Evolutionary conservation across 306 rosid species (phyloP), one percentile per base, ranked within the genome.

Genomic region (Senna siamea): DNA sequence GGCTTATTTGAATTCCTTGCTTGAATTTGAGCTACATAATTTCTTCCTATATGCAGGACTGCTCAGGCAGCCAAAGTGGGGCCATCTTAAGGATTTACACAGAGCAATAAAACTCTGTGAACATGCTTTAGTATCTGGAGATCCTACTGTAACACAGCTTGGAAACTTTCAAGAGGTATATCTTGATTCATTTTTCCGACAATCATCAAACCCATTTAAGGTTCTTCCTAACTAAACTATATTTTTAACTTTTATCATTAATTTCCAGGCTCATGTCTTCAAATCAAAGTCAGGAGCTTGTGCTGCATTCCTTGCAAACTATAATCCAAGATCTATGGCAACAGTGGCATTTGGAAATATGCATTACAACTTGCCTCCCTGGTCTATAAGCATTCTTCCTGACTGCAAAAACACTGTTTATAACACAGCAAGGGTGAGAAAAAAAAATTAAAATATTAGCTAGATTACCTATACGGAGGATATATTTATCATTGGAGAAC

Each of bases 361-460:
- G 85, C 99, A 90, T 84, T 92, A 92, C 86, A 92, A 94, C 74
- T 70, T 94, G 53, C 99, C 99, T 66, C 99, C 99, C 43, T 94
- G 99, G 99, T 94, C 99, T 73, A 85, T 92, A 70, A 94, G 99
- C 84, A 90, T 94, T 86, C 99, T 94, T 78, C 99, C 99, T 15
- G 93, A 92, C 84, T 94, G 97, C 88, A 87, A 81, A 81, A 85
- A 87, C 83, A 89, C 96, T 73, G 99, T 90, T 55, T 94, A 89
- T 71, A 94, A 94, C 79, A 94, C 96, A 57, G 99, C 99, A 72
- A 94, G 97, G 97, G 99, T 94, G 82, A 87, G 95, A 14, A 15
- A 48, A 60, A 78, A 59, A 62, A 41, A 9, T 61, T n/a, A 34
- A 61, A 5, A 10, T 37, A 38, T 62, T 62, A 38, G 41, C 11